Percentiles rank a stretch among this genome's conserved stretches.
These are phyloP conservation scores for Phanerochaete sordida DNA, from an alignment of 768 basidiomycete genomes.

Conservation along the genomic window DNA sequence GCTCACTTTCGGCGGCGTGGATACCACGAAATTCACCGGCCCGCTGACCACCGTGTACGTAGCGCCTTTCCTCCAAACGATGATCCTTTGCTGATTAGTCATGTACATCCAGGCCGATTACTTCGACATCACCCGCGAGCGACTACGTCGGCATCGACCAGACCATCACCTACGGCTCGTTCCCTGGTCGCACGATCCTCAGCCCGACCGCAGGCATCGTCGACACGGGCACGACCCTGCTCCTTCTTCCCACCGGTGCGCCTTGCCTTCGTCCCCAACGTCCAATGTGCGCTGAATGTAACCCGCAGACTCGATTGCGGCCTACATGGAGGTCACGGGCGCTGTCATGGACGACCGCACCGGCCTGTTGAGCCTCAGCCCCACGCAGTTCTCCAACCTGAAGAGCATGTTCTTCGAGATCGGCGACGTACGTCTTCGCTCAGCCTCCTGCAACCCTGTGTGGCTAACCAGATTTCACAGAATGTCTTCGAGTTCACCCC, in stretches of 20 bases:
- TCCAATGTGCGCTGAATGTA: not conserved
- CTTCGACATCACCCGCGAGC: slow-evolving; percentile 9
- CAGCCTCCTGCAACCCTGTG: not conserved
- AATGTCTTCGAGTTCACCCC: slow-evolving; percentile 35
- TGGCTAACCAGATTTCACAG: slow-evolving; percentile 20
- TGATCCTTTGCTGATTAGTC: not conserved
- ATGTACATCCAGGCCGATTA: slow-evolving; percentile 8
- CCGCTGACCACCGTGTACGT: slow-evolving; percentile 20
- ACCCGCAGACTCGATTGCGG: slow-evolving; percentile 43
- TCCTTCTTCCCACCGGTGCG: slow-evolving; percentile 24
- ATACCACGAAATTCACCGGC: slow-evolving; percentile 9
- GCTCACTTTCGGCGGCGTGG: slow-evolving; percentile 18
- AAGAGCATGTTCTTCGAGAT: slow-evolving; percentile 20
- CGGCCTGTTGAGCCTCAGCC: slow-evolving; percentile 16
- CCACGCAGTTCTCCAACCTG: slow-evolving; percentile 17
- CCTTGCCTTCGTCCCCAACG: slow-evolving; percentile 18
- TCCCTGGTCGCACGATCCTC: slow-evolving; percentile 12
- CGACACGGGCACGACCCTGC: slow-evolving; percentile 31
- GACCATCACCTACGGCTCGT: slow-evolving; percentile 8
- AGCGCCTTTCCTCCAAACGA: slow-evolving; percentile 13
- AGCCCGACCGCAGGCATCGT: slow-evolving; percentile 23
- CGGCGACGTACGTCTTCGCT: slow-evolving; percentile 9
- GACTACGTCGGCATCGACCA: slow-evolving; percentile 15
- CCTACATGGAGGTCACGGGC: slow-evolving; percentile 42
- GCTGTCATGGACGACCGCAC: slow-evolving; percentile 19